Base-by-base conservation (phyloP, 2,329 filamentous ascomycete genomes). In the Sclerotinia nivalis region DNA sequence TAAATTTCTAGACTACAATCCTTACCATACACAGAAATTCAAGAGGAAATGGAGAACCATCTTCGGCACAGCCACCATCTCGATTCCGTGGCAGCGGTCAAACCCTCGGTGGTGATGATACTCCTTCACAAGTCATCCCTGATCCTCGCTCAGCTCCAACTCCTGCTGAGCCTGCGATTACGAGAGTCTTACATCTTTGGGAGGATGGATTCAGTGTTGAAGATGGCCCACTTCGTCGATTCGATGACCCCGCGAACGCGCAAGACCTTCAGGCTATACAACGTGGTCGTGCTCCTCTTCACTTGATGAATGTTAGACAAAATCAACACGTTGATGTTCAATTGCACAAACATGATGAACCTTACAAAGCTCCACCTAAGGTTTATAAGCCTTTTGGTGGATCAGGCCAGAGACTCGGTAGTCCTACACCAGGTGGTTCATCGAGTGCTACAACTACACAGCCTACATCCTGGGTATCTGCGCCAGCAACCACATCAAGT, bases 201-300 rank as follows among this genome's bases (percentile, higher is more conserved):
- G 85, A 86, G 55, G 90, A 96, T 77, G 93, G 93, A 20, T 95
- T 96, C 81, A 95, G 91, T 73, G 89, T 96, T 71, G 92, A 94
- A 71, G 91, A 96, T 76, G 93, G 93, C 40, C 87, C 89, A 60
- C 86, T 96, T 50, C 89, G 87, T 78, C 88, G 91, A 69, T 95
- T 92, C 77, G 91, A 94, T 76, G 92, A 96, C 78, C 91, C 92
- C 0, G 85, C 85, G 43, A 93, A 95, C 78, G 87, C 89, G 43
- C 84, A 85, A 64, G 91, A 91, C 67, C 83, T 96, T 58, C 84
- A 88, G 70, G 90, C 93, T 84, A 96, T 96, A 76, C 88, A 92
- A 71, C 85, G 87, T 28, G 92, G 92, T 12, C 88, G 91, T 25
- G 92, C 92, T 0, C 92, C 92, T 9, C 83, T 93, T 15, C 89